Base-by-base conservation (phyloP, 23 red algal genomes). In the Agarophyton chilense region DNA sequence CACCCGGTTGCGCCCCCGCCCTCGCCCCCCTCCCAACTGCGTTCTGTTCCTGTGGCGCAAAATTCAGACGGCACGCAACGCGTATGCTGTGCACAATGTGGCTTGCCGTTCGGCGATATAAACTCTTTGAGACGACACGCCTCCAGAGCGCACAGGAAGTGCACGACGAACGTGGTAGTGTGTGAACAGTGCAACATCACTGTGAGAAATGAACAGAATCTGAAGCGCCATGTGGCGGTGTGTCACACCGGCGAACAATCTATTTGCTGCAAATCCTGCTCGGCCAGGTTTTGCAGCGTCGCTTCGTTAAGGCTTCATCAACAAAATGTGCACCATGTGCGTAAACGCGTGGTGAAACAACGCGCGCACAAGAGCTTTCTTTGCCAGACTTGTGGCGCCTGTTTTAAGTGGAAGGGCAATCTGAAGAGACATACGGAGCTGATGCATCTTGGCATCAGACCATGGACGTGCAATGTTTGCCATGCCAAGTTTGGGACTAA, bases 381-480 rank as follows among this genome's bases (percentile, higher is more conserved):
- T 72, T 88, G 83, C 41, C 40, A 61, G 28, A 46, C 72, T 22
- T 89, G 84, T 50, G 33, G 65, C 34, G 84, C 63, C 31, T 61
- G 65, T 9, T 89, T 89, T 31, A 77, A 79, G 71, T 89, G 84
- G 84, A 89, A 89, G 84, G 84, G 84, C 35, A 89, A 89, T 39
- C 71, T 89, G 10, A 89, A 89, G 72, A 41, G 84, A 35, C 89
- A 92, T 40, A 64, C 28, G 40, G 33, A 77, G 64, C 62, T 83
- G 16, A 60, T 76, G 26, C 89, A 92, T 65, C 67, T 92, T 22
- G 42, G 54, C 4, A 21, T 82, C 25, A 21, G 77, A 3, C 89
- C 89, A 26, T 92, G 64, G 46, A 35, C 74, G 24, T 92, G 89
- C 52, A 38, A 18, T 36, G 52, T 83, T 31, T 92, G 89, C 51